Base-by-base conservation (phyloP, 495 filamentous ascomycete genomes). In the Penicillium manginii region DNA sequence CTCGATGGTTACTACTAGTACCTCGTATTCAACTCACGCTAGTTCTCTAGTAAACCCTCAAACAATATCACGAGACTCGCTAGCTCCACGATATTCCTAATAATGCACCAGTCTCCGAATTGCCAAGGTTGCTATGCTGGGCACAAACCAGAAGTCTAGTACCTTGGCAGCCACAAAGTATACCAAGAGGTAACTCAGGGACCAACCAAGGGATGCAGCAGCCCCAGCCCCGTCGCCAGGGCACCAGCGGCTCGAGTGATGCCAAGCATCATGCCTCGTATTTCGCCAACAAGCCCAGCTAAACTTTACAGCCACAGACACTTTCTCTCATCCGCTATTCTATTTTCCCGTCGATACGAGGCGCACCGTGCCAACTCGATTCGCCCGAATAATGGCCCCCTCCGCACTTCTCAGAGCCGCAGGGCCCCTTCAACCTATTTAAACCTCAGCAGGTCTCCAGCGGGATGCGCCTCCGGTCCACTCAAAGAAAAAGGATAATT, bases 191-290 rank as follows among this genome's bases (percentile, higher is more conserved):
- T 47, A 11, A 14, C 11, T 12, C 21, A 26, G 19, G 45, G 15
- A 47, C 45, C 45, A 47, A 26, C 45, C 45, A 47, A 23, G 45
- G 22, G 19, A 6, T 47, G 18, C 21, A 10, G 45, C 19, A 23
- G 21, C 22, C 10, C 35, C 46, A 21, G 37, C 23, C 26, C 26
- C 11, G 12, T 15, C 21, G 2, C 21, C 35, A 37, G 17, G 49
- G 48, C 49, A 50, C 54, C 55, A 45, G 63, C 48, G 53, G 60
- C 53, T 60, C 37, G 62, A 59, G 60, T 37, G 37, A 35, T 18
- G 63, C 59, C 59, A 65, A 62, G 63, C 26, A 47, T 19, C 33
- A 47, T 39, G 31, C 51, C 63, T 66, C 63, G 63, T 66, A 66
- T 66, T 62, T 49, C 17, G 21, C 52, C 49, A 45, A 23, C 54